Percentiles rank a stretch among this genome's conserved stretches.
phyloP scores from a whole-genome alignment of 495 filamentous ascomycete species.

The Podospora australis region DNA sequence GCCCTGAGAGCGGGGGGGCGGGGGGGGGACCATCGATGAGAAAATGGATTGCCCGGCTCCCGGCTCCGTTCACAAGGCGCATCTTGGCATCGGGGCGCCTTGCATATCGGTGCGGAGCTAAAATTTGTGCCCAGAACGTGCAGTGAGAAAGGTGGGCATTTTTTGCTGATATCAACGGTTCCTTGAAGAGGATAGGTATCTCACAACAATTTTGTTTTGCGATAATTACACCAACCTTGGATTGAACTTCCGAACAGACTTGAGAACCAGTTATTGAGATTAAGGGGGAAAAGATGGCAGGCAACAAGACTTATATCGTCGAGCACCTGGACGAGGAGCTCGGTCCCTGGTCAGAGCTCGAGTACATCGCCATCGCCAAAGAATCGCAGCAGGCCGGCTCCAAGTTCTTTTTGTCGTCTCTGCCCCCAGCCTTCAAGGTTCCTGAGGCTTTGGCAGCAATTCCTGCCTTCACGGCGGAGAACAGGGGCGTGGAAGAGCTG shows the following conservation, averaged over 20 bases:
- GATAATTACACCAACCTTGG: no score
- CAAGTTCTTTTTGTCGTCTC: constrained; percentile 77
- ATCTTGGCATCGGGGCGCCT: constrained; percentile 8
- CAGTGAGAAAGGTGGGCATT: no score
- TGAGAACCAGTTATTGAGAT: no score
- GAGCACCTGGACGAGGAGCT: constrained; percentile 92
- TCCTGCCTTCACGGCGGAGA: constrained; percentile 59
- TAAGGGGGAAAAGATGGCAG: no score
- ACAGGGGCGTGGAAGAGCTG: constrained; percentile 68
- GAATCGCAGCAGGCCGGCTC: constrained; percentile 65
- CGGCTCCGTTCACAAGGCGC: constrained; percentile 5
- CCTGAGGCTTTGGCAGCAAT: constrained; percentile 54
- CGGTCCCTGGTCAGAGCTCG: constrained; percentile 86
- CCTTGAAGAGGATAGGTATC: no score
- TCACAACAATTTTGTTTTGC: no score
- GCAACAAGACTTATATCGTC: constrained; percentile 77
- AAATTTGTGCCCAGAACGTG: no score
- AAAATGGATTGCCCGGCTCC: constrained; percentile 9
- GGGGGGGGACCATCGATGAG: no score
- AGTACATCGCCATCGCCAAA: constrained; percentile 78
- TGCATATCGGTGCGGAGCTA: constrained; percentile 1
- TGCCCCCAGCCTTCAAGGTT: constrained; percentile 60
- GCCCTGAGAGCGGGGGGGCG: no score
- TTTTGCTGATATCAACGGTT: no score
- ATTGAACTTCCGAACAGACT: no score